Evolutionary conservation across 2,329 filamentous ascomycete species (phyloP).

Genomic region (Xylariales sp.): DNA sequence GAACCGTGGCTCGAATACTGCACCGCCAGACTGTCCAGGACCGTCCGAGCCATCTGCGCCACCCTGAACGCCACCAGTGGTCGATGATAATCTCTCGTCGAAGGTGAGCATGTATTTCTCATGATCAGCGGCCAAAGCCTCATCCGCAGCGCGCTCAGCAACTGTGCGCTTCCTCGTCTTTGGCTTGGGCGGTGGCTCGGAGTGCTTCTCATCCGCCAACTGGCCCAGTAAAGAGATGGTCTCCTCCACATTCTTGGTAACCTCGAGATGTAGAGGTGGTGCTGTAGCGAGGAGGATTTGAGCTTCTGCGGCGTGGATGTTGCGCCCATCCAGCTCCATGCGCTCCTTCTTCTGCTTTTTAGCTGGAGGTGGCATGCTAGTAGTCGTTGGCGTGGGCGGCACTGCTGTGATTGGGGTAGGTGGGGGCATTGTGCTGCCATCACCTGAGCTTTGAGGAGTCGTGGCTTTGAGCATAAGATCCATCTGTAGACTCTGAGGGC

Average conservation of each 20-base stretch:
- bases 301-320: conserved; percentile 71
- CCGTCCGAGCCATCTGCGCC: conserved; percentile 58
- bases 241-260: conserved; percentile 64
- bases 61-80: conserved; percentile 51
- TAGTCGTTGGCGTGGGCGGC: conserved; percentile 57
- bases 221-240: conserved; percentile 67
- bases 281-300: conserved; percentile 70
- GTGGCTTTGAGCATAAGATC: conserved; percentile 74
- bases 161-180: conserved; percentile 91
- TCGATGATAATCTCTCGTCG: conserved; percentile 73
- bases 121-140: conserved; percentile 81
- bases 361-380: conserved; percentile 54
- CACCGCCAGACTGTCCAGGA: conserved; percentile 66
- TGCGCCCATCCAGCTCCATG: conserved; percentile 71
- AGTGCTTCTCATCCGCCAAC: conserved; percentile 73
- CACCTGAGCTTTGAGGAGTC: conserved; percentile 53
- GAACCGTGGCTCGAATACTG: conserved; percentile 80
- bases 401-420: conserved; percentile 39
- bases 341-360: conserved; percentile 67
- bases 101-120: conserved; percentile 90
- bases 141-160: conserved; percentile 90
- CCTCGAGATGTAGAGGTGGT: conserved; percentile 71
- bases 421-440: conserved; percentile 42
- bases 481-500: conserved; percentile 65
- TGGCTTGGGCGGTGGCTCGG: conserved; percentile 70